Evolutionary conservation across 2,329 filamentous ascomycete species (phyloP).

Genomic region (Scortechinia acanthostroma): DNA sequence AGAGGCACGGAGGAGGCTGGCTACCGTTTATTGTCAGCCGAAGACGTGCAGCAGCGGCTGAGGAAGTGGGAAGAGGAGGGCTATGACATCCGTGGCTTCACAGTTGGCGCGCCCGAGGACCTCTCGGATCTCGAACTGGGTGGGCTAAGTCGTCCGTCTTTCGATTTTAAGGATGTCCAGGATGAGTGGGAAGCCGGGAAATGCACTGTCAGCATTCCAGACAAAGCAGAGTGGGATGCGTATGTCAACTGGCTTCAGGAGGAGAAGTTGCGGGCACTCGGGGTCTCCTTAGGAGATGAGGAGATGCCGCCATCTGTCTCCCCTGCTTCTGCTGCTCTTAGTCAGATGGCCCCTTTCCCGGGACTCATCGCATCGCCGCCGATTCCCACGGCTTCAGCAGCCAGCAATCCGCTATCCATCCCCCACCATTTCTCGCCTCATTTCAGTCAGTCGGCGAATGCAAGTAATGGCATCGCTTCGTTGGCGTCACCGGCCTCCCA

Average conservation of each 20-base stretch:
- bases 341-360: not conserved
- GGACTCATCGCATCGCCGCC: not conserved
- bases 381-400: not conserved
- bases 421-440: not conserved
- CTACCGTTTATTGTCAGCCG: conserved; percentile 22
- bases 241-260: not conserved
- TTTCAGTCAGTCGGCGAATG: not conserved
- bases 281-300: not conserved
- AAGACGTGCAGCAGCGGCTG: conserved; percentile 25
- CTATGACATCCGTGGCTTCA: conserved; percentile 28
- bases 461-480: not conserved
- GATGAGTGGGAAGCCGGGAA: conserved; percentile 19
- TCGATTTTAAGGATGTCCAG: conserved; percentile 24
- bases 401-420: not conserved
- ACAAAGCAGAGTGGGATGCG: not conserved
- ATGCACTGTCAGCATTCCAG: conserved; percentile 14
- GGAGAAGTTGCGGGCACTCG: not conserved
- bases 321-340: not conserved
- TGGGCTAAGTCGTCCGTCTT: conserved; percentile 30
- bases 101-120: conserved; percentile 16
- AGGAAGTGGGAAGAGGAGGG: conserved; percentile 29
- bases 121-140: conserved; percentile 15
- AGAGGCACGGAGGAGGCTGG: conserved; percentile 12
- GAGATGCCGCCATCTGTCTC: not conserved
- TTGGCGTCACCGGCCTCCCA: not conserved